These are phyloP conservation scores for Kazachstania kunashirensis DNA, from an alignment of 805 yeast species.

Conservation along the genomic window DNA sequence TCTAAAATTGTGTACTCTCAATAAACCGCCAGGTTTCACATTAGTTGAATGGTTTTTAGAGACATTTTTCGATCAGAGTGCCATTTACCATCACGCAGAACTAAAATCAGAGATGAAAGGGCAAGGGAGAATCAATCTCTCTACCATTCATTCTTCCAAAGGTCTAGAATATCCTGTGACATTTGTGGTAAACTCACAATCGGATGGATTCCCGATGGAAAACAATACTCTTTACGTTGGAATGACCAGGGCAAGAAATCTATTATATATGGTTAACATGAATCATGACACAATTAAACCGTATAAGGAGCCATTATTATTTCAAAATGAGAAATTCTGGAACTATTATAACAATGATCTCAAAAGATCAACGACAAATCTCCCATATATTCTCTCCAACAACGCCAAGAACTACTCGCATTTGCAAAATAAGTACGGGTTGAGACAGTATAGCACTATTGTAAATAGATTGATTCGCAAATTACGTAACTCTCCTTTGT, in stretches of 20 bases:
- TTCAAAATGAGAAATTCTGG: slow-evolving; percentile 21
- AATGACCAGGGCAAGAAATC: slow-evolving; percentile 47
- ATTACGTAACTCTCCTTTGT: too few relatives aligned
- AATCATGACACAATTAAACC: slow-evolving; percentile 5
- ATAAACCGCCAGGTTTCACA: slow-evolving; percentile 19
- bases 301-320: neutral
- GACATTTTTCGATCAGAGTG: slow-evolving; percentile 23
- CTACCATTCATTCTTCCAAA: slow-evolving; percentile 67
- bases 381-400: neutral
- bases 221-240: slow-evolving; percentile 52
- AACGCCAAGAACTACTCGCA: neutral
- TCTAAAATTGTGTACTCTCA: slow-evolving; percentile 23
- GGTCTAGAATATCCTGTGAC: slow-evolving; percentile 68
- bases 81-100: slow-evolving; percentile 6
- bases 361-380: slow-evolving; percentile 2
- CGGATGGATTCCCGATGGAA: slow-evolving; percentile 17
- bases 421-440: neutral
- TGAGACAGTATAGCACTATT: neutral
- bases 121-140: slow-evolving; percentile 37
- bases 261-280: slow-evolving; percentile 26
- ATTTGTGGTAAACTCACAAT: slow-evolving; percentile 34
- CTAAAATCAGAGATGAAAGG: neutral
- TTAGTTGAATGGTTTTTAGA: slow-evolving; percentile 29
- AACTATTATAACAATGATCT: slow-evolving; percentile 22
- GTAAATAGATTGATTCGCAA: too few relatives aligned